These are phyloP conservation scores for Globisporangium iwayamae DNA, from an alignment of 352 stramenopile species.

Conservation along the genomic window DNA sequence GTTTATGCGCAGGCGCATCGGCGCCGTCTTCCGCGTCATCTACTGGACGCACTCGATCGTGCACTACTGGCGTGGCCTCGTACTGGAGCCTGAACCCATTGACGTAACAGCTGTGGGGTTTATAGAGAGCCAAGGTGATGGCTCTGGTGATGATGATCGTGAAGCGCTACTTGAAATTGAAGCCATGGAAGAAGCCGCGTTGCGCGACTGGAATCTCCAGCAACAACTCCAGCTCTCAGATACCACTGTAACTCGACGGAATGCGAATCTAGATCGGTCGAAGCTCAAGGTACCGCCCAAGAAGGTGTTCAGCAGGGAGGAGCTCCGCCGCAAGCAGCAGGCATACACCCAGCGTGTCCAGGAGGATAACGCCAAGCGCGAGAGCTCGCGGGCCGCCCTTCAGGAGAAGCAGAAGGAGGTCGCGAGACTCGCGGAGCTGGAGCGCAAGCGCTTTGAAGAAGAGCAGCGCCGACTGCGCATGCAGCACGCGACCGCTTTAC, in stretches of 20 bases:
- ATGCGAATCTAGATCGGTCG: neutral
- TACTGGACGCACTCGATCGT: conserved; percentile 26
- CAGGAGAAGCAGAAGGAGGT: conserved; percentile 31
- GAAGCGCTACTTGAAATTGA: neutral
- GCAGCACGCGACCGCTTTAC: conserved; percentile 23
- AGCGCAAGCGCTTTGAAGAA: conserved; percentile 24
- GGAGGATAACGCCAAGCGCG: conserved; percentile 35
- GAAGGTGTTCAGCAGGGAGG: conserved; percentile 8
- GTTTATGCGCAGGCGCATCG: conserved; percentile 44
- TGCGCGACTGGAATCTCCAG: neutral
- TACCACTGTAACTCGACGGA: neutral
- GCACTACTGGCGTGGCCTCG: conserved; percentile 33
- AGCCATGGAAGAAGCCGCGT: neutral
- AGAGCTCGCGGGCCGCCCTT: conserved; percentile 17
- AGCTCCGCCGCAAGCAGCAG: conserved; percentile 29
- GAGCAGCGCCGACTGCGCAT: conserved; percentile 28
- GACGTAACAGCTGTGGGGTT: neutral
- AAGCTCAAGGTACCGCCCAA: conserved; percentile 4
- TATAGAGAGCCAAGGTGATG: neutral
- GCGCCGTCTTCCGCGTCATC: conserved; percentile 28
- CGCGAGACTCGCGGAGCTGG: conserved; percentile 22
- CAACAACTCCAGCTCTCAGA: neutral
- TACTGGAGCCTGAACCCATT: conserved; percentile 15
- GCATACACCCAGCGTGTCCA: conserved; percentile 37
- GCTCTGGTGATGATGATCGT: neutral